Conservation (phyloP, 2,329 filamentous ascomycete species). For the Paecilomyces sp. region DNA sequence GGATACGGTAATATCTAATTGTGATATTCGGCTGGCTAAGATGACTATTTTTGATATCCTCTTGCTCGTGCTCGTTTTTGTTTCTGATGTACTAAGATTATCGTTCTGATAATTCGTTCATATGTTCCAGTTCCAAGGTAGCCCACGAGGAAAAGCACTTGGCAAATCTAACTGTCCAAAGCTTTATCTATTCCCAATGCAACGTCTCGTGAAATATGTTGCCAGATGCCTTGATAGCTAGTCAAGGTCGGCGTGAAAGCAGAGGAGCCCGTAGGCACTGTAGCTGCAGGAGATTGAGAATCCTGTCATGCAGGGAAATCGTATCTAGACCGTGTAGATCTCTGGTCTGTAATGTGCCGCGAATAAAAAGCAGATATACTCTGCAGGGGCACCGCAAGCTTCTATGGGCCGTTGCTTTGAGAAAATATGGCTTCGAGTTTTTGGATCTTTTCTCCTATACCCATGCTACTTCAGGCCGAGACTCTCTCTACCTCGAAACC, state of each 20-base stretch:
- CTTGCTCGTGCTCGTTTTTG: not conserved
- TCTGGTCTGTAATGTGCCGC: not conserved
- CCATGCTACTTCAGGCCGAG: too few relatives aligned
- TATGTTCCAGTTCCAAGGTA: not conserved
- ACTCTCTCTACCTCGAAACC: too few relatives aligned
- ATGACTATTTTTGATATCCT: not conserved
- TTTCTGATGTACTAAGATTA: not conserved
- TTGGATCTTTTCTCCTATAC: too few relatives aligned
- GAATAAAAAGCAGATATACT: not conserved
- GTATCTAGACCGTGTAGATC: not conserved
- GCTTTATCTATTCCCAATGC: not conserved
- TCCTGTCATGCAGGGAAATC: not conserved
- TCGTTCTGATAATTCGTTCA: not conserved
- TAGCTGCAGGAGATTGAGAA: not conserved
- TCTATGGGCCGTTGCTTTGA: too few relatives aligned
- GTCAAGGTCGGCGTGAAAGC: not conserved
- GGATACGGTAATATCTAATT: not conserved
- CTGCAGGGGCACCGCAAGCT: not conserved
- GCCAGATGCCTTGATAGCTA: not conserved
- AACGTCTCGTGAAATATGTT: not conserved
- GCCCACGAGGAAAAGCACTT: not conserved
- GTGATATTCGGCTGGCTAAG: not conserved
- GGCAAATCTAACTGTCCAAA: not conserved
- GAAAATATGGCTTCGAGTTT: too few relatives aligned
- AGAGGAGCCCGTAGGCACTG: not conserved